Percentiles rank a stretch among this genome's conserved stretches.
Conservation (phyloP, 2,329 filamentous ascomycete species). For the Cladosporium austrohemisphaericum region DNA sequence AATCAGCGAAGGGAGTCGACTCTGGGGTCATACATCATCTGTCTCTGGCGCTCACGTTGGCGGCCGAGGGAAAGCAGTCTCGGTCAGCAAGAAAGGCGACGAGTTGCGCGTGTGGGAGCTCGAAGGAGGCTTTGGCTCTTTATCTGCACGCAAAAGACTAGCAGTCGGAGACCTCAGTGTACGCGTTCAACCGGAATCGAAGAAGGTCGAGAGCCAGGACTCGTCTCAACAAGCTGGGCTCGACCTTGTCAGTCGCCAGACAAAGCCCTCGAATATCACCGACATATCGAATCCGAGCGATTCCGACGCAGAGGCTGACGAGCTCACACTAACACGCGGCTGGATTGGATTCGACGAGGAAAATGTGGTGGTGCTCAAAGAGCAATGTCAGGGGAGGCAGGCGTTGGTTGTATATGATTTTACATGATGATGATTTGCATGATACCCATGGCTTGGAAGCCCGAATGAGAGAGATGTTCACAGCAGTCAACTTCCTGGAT, state of each 20-base stretch:
- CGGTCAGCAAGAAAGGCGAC: constrained; percentile 73
- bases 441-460: not conserved
- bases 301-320: constrained; percentile 8
- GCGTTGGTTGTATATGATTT: constrained; percentile 85
- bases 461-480: too few relatives aligned
- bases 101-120: constrained; percentile 78
- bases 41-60: constrained; percentile 84
- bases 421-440: constrained; percentile 47
- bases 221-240: constrained; percentile 18
- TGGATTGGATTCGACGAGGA: constrained; percentile 90
- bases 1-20: constrained; percentile 68
- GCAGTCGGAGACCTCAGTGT: constrained; percentile 51
- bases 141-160: constrained; percentile 40
- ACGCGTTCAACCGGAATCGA: constrained; percentile 37
- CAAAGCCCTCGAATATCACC: too few relatives aligned
- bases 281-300: not conserved
- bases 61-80: constrained; percentile 80
- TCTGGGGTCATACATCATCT: constrained; percentile 90
- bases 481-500: too few relatives aligned
- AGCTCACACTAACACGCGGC: constrained; percentile 45
- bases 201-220: constrained; percentile 7
- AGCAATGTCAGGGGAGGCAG: constrained; percentile 64
- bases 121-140: constrained; percentile 61
- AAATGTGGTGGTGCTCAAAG: constrained; percentile 80
- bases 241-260: constrained; percentile 18